Evolutionary conservation across 1,284 basidiomycete genomes (phyloP), one percentile per base, ranked within the genome.

Genomic region (Coniophora puteana): DNA sequence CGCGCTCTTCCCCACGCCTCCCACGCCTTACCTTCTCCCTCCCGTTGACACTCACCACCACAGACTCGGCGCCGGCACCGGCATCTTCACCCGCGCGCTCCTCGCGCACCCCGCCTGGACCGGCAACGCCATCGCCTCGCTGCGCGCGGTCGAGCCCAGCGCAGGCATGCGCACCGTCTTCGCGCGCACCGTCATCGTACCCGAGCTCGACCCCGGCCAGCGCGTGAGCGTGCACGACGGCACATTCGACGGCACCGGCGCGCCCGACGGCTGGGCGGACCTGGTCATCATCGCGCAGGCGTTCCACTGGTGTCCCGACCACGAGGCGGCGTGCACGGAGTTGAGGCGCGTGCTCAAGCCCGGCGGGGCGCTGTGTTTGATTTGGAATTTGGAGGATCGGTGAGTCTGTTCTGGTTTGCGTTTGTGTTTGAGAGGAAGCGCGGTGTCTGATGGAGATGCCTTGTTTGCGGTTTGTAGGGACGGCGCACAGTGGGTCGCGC

Each of bases 341-440:
- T 81, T 87, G 55, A 67, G 73, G 24, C 71, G 84, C 20, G 71
- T 84, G 47, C 64, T 88, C 43, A 83, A 82, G 54, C 77, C 80
- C 0, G 62, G 66, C 24, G 83, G 83, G 7, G 59, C 71, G 6
- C 67, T 78, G 27, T 76, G 67, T 5, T 64, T 82, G 42, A 74
- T 85, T 36, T 88, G 84, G 83, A 86, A 86, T 57, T 61, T 86
- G n/a, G 83, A 85, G 59, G 78, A 85, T 54, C 67, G 78, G 79
- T 77, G n/a, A 12, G 37, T 20, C 18, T 10, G 18, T 11, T 5
- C 21, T 7, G 14, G 6, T 14, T 10, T 10, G 32, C 5, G 24
- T 25, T 22, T 4, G 17, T 24, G 29, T 39, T 21, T 20, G 29
- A 10, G 7, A 36, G 14, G 30, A 10, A 41, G 4, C 13, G 5